Evolutionary conservation across 495 filamentous ascomycete genomes (phyloP), one percentile per base, ranked within the genome.

Genomic region (Hypoxylon perforatum): DNA sequence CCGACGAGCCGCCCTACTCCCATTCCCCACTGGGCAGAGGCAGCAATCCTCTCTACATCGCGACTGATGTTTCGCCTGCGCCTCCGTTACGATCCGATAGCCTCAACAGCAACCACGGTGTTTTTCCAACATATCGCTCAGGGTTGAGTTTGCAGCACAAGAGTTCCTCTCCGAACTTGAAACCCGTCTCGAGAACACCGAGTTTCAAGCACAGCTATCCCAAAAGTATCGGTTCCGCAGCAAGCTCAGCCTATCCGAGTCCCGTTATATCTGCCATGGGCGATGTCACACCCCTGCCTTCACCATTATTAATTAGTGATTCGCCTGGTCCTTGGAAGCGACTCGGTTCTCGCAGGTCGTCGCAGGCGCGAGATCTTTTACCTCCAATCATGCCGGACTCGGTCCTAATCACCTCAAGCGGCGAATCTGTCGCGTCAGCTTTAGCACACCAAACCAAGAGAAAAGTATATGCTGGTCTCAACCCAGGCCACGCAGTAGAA

Each of bases 251-350:
- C 38, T 78, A 79, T 51, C 68, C 80, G 21, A 83, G 80, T 38
- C 93, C 93, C 2, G 86, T 89, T 59, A 83, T 96, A 38, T 87
- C 88, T 58, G 91, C 93, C 17, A 89, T 97, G 86, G 86, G 87
- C 38, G 92, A 97, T 71, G 88, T 99, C 58, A 99, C 95, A 4
- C 95, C 95, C 51, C 77, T 99, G 19, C 95, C 95, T 10, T 97
- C 95, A 4, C 95, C 95, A 7, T 84, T 97, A 38, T 80, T 91
- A 58, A 84, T 84, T 7, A 80, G 80, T 60, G 88, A 90, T 44
- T 92, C 91, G 7, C 91, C 94, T n/a, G 85, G 85, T 4, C 88
- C 88, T 18, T 91, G 90, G 89, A 87, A 80, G 69, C 80, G 78
- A 69, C 74, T 86, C 17, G 63, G 73, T 30, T 74, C 78, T 35